These are phyloP conservation scores for Beauveria rudraprayagi DNA, from an alignment of 2,329 filamentous ascomycete species.

Conservation along the genomic window DNA sequence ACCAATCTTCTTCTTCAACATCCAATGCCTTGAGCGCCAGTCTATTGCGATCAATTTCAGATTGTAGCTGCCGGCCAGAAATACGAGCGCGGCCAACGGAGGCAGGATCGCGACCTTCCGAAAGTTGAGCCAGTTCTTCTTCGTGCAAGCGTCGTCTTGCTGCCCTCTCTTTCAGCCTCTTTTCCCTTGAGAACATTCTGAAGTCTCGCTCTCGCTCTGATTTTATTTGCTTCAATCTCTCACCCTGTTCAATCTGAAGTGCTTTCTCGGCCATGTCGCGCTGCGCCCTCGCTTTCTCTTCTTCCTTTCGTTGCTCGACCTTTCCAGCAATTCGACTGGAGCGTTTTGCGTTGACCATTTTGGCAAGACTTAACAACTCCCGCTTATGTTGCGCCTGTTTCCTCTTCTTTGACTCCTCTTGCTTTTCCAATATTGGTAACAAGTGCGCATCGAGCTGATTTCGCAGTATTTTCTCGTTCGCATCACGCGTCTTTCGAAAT, in stretches of 20 bases:
- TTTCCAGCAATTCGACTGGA: slow-evolving; percentile 84
- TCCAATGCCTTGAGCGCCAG: slow-evolving; percentile 66
- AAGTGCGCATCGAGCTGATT: slow-evolving; percentile 68
- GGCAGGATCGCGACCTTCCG: slow-evolving; percentile 62
- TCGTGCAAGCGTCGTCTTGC: slow-evolving; percentile 74
- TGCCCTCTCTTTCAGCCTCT: slow-evolving; percentile 79
- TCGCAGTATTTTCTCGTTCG: slow-evolving; percentile 74
- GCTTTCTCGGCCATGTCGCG: slow-evolving; percentile 45
- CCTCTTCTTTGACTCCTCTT: slow-evolving; percentile 65
- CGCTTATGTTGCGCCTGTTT: slow-evolving; percentile 62
- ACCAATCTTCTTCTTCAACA: slow-evolving; percentile 75
- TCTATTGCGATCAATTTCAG: slow-evolving; percentile 72
- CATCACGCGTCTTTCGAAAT: slow-evolving; percentile 68
- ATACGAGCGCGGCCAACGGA: slow-evolving; percentile 50
- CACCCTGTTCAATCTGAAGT: slow-evolving; percentile 56
- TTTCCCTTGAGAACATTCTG: slow-evolving; percentile 75
- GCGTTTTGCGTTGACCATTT: slow-evolving; percentile 87
- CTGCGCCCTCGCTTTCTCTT: slow-evolving; percentile 63
- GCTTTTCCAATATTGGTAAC: slow-evolving; percentile 74
- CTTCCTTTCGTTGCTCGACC: slow-evolving; percentile 66
- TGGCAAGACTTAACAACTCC: slow-evolving; percentile 73
- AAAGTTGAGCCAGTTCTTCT: slow-evolving; percentile 71
- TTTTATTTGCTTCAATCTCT: slow-evolving; percentile 51
- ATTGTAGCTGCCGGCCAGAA: slow-evolving; percentile 73
- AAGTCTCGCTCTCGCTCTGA: slow-evolving; percentile 68